Evolutionary conservation across 495 filamentous ascomycete genomes (phyloP).

Genomic region (Neurospora sp.): DNA sequence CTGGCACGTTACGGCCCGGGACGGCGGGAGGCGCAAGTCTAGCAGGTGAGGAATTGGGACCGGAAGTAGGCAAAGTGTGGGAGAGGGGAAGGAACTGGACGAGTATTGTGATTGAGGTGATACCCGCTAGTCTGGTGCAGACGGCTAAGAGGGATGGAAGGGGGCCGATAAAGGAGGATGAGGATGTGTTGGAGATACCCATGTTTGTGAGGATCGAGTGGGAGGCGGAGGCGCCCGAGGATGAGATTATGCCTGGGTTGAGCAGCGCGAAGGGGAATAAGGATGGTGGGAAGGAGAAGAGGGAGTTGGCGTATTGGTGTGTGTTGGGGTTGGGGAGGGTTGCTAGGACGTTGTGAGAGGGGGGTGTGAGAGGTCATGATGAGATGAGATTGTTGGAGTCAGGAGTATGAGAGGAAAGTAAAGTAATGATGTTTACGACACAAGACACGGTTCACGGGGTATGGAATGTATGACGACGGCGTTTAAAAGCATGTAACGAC

Average conservation of each 20-base stretch:
- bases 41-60: slow-evolving; percentile 30
- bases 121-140: slow-evolving; percentile 49
- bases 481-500: not conserved
- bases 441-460: not conserved
- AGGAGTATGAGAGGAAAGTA: not conserved
- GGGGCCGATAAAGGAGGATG: slow-evolving; percentile 51
- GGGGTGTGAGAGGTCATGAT: not conserved
- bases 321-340: slow-evolving; percentile 83
- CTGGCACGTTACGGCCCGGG: slow-evolving; percentile 8
- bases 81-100: slow-evolving; percentile 93
- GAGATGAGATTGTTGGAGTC: not conserved
- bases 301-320: slow-evolving; percentile 91
- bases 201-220: slow-evolving; percentile 88
- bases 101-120: slow-evolving; percentile 79
- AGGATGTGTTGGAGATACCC: slow-evolving; percentile 90
- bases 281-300: slow-evolving; percentile 32
- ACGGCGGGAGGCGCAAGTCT: slow-evolving; percentile 29
- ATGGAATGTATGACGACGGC: not conserved
- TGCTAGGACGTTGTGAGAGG: not conserved
- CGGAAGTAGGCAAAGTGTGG: slow-evolving; percentile 92
- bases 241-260: slow-evolving; percentile 39
- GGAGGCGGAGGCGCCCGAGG: slow-evolving; percentile 68
- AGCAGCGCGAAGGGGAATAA: slow-evolving; percentile 20
- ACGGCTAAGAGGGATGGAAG: slow-evolving; percentile 18
- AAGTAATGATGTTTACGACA: not conserved